Evolutionary conservation across 176 grass and related monocot genomes (phyloP).

Genomic region (Urochloa ruziziensis): DNA sequence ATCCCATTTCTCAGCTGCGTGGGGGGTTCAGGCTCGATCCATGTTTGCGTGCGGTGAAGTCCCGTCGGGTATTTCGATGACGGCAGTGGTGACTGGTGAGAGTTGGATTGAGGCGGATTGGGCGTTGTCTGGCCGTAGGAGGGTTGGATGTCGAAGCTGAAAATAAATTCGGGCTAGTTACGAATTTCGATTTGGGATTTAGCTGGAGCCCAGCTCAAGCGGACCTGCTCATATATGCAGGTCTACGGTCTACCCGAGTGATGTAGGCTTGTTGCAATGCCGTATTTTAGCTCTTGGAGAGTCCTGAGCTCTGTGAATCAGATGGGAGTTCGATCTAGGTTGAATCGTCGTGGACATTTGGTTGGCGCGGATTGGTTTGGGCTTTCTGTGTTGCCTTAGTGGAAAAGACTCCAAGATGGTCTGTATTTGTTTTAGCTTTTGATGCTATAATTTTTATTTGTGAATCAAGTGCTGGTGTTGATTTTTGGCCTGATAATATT

Average conservation of each 20-base stretch:
- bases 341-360: neutral
- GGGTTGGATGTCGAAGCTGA: constrained; percentile 8
- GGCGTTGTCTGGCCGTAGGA: neutral
- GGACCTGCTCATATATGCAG: too few relatives aligned
- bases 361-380: neutral
- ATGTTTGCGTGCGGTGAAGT: neutral
- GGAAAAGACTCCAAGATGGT: neutral
- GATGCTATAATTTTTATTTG: neutral
- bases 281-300: neutral
- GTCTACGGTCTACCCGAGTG: neutral
- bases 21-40: neutral
- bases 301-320: neutral
- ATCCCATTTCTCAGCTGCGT: neutral
- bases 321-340: neutral
- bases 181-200: neutral
- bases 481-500: neutral
- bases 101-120: constrained; percentile 5
- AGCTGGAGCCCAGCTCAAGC: neutral
- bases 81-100: neutral
- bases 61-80: neutral
- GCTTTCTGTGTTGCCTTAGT: neutral
- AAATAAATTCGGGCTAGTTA: neutral
- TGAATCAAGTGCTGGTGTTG: neutral
- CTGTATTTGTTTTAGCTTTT: neutral
- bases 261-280: neutral